Evolutionary conservation across 2,329 filamentous ascomycete genomes (phyloP), one percentile per base, ranked within the genome.

Genomic region (Pseudocercospora pini-densiflorae): DNA sequence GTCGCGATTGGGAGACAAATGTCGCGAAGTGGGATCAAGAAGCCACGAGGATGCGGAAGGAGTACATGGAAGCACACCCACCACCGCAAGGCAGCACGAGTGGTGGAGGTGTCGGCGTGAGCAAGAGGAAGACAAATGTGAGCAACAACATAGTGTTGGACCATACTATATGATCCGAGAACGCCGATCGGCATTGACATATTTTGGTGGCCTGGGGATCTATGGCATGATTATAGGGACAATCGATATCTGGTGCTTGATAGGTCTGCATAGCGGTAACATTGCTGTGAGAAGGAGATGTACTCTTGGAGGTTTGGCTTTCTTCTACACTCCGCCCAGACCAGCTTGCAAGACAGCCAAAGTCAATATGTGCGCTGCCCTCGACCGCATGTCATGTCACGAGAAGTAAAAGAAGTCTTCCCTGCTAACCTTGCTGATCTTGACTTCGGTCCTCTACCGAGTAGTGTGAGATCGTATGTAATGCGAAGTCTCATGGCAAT

Each of bases 21-120:
- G 84, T 87, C 8, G 86, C 84, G 59, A 84, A 86, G 63, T 98
- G 94, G 92, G 92, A 96, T 75, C 81, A 79, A 21, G 86, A 88
- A 64, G 90, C 90, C 3, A 79, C 82, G 27, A 75, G 78, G 40
- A 82, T 84, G 62, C 75, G 81, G 59, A 73, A 73, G 53, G 81
- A 83, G 67, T 82, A 81, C 65, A 78, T 79, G 54, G 31, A 59
- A 9, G 67, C 69, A 14, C 69, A 74, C 59, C 73, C 73, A 31
- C 71, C 70, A 45, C 70, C 73, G 57, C 31, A 47, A n/a, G 31
- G 62, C 36, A 49, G 59, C n/a, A 62, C 47, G 33, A 36, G 36
- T 33, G 43, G 59, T n/a, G 64, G 62, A 14, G 65, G 64, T 24
- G 62, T 73, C 51, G 74, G 74, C 1, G 69, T 72, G 19, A 75